Evolutionary conservation across 2,329 filamentous ascomycete species (phyloP), one percentile per base, ranked within the genome.

Genomic region (Colletotrichum sp.): DNA sequence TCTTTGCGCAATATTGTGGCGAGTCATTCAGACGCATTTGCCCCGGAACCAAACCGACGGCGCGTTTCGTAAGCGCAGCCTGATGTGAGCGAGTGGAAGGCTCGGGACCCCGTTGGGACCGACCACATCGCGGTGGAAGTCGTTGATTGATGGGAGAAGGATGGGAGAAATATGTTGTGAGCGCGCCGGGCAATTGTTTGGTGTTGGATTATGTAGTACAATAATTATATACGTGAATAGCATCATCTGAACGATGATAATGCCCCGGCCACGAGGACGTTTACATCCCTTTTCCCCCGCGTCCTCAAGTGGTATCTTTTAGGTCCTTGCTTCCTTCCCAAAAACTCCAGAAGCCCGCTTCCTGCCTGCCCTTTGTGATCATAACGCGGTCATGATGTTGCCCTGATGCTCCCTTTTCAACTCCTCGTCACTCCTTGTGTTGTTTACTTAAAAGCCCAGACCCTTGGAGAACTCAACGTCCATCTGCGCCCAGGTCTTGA

Each of bases 401-500:
- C 67, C n/a, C 34, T 18, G 21, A 28, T 64, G 34, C 43, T 52
- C 43, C 18, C 43, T 13, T 21, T 52, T 21, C 43, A 12, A 52
- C 43, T 52, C n/a, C 3, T 52, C n/a, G 43, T 52, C n/a, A 13
- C n/a, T 52, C n/a, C 43, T 13, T 3, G 12, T 52, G n/a, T 21
- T 52, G n/a, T 13, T 52, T 52, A 12, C n/a, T 52, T 5, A 52
- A 24, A 52, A 26, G 6, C 26, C n/a, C 16, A 73, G 24, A 34
- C 26, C 13, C 26, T 72, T 67, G 70, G 58, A 26, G 36, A 34
- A 82, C 57, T 83, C 78, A 30, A 81, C 78, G 75, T 88, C 86
- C 80, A 82, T 72, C 71, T 81, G 70, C 43, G 80, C 82, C 80
- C 82, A 87, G 13, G 76, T 76, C 72, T 81, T 85, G n/a, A 87